These are phyloP conservation scores for Stereocaulon alpinum DNA, from an alignment of 495 filamentous ascomycete species.

Conservation along the genomic window DNA sequence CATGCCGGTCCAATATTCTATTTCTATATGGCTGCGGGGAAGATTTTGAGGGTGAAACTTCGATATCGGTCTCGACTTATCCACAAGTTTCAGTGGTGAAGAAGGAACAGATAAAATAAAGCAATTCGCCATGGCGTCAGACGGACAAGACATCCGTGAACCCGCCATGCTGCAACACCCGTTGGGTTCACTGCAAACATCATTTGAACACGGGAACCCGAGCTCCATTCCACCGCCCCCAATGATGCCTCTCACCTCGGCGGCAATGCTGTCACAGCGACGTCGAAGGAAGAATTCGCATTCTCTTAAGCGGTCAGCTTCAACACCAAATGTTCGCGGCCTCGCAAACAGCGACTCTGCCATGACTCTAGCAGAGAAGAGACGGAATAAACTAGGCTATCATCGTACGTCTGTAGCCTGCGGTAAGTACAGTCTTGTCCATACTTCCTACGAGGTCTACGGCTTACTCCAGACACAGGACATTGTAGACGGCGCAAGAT, in stretches of 20 bases:
- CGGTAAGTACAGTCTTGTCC: conserved; percentile 43
- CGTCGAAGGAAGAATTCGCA: conserved; percentile 19
- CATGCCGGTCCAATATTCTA: conserved; percentile 19
- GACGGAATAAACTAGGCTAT: conserved; percentile 93
- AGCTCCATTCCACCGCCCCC: conserved; percentile 15
- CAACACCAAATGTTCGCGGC: conserved; percentile 56
- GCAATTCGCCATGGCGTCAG: conserved; percentile 16
- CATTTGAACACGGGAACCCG: conserved; percentile 12
- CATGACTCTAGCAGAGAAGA: conserved; percentile 60
- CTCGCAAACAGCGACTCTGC: conserved; percentile 35
- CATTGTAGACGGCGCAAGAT: conserved; percentile 96
- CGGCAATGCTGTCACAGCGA: conserved; percentile 17
- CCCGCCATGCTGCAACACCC: conserved; percentile 10
- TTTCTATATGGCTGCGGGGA: conserved; percentile 26
- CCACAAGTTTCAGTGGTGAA: conserved; percentile 8
- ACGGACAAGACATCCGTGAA: conserved; percentile 7
- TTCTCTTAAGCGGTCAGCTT: conserved; percentile 48
- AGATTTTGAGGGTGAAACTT: conserved; percentile 22
- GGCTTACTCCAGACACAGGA: conserved; percentile 40
- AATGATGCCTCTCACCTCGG: conserved; percentile 16
- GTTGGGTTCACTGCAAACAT: conserved; percentile 9
- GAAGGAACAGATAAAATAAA: conserved; percentile 14
- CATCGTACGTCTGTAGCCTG: conserved; percentile 96
- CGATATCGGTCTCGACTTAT: conserved; percentile 15
- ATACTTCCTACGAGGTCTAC: not conserved